phyloP scores from a whole-genome alignment of 345 rosid species.

The Heritiera fomes region DNA sequence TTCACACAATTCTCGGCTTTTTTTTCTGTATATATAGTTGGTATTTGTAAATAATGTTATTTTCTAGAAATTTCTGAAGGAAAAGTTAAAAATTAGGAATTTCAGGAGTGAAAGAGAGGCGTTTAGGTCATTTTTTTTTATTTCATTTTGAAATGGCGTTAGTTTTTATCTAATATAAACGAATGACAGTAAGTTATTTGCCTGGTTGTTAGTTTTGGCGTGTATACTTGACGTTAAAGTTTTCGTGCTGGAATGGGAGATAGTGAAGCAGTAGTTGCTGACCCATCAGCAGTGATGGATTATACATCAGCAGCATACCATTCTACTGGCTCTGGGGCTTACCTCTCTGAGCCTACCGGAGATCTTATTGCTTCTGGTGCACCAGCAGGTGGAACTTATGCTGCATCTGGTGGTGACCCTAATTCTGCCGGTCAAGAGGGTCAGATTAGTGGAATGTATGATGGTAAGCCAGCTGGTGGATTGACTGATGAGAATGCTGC shows the following conservation, averaged over 20 bases:
- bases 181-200: background rate
- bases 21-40: background rate
- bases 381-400: constrained; percentile 27
- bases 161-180: background rate
- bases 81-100: background rate
- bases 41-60: background rate
- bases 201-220: constrained; percentile 2
- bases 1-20: too few relatives aligned
- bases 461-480: constrained; percentile 25
- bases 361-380: constrained; percentile 34
- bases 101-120: background rate
- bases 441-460: constrained; percentile 22
- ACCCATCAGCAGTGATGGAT: constrained; percentile 40
- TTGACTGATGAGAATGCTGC: constrained; percentile 27
- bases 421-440: constrained; percentile 31
- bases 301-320: constrained; percentile 38
- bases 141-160: background rate
- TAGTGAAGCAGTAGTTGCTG: constrained; percentile 57
- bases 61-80: background rate
- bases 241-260: constrained; percentile 54
- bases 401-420: constrained; percentile 16
- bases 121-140: background rate
- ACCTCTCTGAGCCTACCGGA: constrained; percentile 38
- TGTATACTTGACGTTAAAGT: background rate
- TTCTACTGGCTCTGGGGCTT: constrained; percentile 28